Conservation (phyloP, 2,329 filamentous ascomycete species). For the Colletotrichum lupini region DNA sequence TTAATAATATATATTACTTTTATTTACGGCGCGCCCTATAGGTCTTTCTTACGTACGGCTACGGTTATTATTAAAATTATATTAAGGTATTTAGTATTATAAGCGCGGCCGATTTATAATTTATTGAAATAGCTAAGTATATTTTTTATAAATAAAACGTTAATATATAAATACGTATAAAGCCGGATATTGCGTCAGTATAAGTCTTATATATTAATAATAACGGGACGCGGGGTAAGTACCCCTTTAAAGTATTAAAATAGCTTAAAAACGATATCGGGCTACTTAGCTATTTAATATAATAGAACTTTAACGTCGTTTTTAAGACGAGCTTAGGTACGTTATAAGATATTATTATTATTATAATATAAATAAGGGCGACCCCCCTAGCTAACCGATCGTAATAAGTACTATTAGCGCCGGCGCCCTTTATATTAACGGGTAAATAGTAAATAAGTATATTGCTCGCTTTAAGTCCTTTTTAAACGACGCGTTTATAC, state of each 20-base stretch:
- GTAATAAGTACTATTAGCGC: neutral
- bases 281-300: neutral
- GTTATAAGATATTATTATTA: neutral
- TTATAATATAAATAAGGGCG: neutral
- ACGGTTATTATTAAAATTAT: conserved; percentile 5
- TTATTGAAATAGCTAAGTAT: neutral
- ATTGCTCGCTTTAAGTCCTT: conserved; percentile 12
- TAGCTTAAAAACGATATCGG: conserved; percentile 40
- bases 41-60: neutral
- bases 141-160: neutral
- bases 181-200: neutral
- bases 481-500: neutral
- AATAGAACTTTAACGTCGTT: conserved; percentile 20
- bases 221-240: conserved; percentile 44
- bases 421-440: conserved; percentile 7
- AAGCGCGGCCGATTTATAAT: neutral
- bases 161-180: neutral
- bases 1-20: neutral
- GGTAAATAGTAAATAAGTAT: conserved; percentile 6
- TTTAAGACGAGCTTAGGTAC: conserved; percentile 11
- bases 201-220: conserved; percentile 34
- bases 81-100: neutral
- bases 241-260: conserved; percentile 42
- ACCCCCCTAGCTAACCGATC: neutral
- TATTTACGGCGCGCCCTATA: neutral